Conservation (phyloP, 306 rosid species). For the Rosa persica region DNA sequence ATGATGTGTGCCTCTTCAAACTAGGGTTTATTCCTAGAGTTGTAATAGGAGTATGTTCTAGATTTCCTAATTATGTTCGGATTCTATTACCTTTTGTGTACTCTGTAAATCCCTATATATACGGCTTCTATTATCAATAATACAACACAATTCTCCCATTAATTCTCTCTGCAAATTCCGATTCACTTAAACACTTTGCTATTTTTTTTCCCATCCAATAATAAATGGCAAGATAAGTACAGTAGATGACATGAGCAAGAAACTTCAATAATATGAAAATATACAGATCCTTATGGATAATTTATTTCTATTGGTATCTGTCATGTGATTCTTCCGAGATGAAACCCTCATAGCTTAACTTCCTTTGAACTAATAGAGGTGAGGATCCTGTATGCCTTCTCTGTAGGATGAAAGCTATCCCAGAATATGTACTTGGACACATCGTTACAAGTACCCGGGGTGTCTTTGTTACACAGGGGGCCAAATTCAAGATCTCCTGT, state of each 20-base stretch:
- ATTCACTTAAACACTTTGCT: no score
- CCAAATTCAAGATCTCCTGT: slow-evolving; percentile 58
- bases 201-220: background rate
- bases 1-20: no score
- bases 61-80: no score
- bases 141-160: no score
- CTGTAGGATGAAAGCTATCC: slow-evolving; percentile 69
- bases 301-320: background rate
- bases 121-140: no score
- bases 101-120: no score
- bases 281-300: background rate
- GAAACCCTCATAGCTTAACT: background rate
- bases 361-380: background rate
- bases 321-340: background rate
- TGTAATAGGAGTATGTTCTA: no score
- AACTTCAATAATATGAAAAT: no score
- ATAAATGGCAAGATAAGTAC: background rate
- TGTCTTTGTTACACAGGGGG: slow-evolving; percentile 41
- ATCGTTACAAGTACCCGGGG: slow-evolving; percentile 31
- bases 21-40: no score
- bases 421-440: slow-evolving; percentile 52
- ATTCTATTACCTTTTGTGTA: no score
- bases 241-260: background rate
- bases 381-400: slow-evolving; percentile 37
- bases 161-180: no score